Evolutionary conservation across 768 basidiomycete species (phyloP).

Genomic region (Suillus plorans): DNA sequence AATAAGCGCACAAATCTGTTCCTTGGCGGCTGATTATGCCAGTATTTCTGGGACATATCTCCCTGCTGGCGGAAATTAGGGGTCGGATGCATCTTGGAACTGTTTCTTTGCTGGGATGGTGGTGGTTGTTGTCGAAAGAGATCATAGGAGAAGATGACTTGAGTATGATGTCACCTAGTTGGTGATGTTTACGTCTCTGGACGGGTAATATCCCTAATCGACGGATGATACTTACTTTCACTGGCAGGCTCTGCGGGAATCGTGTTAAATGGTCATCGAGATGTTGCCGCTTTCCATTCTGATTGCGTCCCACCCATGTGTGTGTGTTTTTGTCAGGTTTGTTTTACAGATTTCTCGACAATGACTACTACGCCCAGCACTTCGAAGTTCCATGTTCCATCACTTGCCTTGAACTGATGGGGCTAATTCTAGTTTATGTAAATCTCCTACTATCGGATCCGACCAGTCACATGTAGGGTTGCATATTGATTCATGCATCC

Average conservation of each 20-base stretch:
- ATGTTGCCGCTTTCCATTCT: background rate
- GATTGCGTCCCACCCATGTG: too few relatives aligned
- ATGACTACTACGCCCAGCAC: too few relatives aligned
- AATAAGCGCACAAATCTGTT: constrained; percentile 30
- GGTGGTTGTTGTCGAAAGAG: background rate
- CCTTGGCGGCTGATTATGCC: constrained; percentile 32
- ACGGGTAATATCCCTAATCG: background rate
- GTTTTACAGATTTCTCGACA: too few relatives aligned
- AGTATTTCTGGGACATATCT: constrained; percentile 27
- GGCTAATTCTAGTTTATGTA: too few relatives aligned
- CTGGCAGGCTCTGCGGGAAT: background rate
- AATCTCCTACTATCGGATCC: too few relatives aligned
- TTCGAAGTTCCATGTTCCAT: too few relatives aligned
- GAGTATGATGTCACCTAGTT: constrained; percentile 29
- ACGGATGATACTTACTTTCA: background rate
- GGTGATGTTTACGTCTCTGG: constrained; percentile 7
- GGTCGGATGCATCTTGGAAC: constrained; percentile 24
- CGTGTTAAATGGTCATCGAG: background rate
- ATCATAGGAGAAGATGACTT: constrained; percentile 21
- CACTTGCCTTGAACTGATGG: too few relatives aligned
- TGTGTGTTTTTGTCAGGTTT: too few relatives aligned
- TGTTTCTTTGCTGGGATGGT: constrained; percentile 2
- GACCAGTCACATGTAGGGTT: too few relatives aligned
- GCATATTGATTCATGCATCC: too few relatives aligned
- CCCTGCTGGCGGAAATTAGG: constrained; percentile 21